Evolutionary conservation across 495 filamentous ascomycete species (phyloP), one percentile per base, ranked within the genome.

Genomic region (Penicillium roqueforti): DNA sequence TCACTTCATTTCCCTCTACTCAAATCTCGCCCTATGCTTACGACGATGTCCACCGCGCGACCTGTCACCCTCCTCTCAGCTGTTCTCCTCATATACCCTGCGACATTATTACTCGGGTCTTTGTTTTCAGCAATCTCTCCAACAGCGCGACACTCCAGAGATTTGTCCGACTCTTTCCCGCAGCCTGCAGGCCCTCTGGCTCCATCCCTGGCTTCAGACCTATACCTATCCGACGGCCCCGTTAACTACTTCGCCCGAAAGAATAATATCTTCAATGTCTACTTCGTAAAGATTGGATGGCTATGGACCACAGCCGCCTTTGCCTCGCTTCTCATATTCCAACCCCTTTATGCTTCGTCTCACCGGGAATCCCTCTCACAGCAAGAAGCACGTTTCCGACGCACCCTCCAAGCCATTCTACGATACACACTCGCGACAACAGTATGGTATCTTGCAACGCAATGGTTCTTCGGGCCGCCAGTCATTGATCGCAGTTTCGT

Each of bases 241-340:
- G 68, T 89, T 39, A 87, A 85, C 61, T 97, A 96, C 78, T 98
- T 97, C 70, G 92, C 91, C 34, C 83, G 85, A 37, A 98, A 97
- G 65, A 75, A 82, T 60, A 98, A 98, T 73, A 51, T 97, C 54
- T 85, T 96, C 79, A 98, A 98, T 68, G 55, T 84, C 41, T 78
- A 88, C 56, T 97, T 98, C 57, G 93, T 98, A 58, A 98, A 98
- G 76, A 78, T 87, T 43, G 93, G 91, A 44, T 98, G 93, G 93
- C 76, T 86, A 29, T 98, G 93, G 93, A 83, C 87, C 19, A 89
- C 88, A 0, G 55, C 78, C 20, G 83, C 87, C 7, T 88, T 95
- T 56, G 65, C 79, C 11, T 53, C 81, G 2, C 85, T 92, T 38
- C 51, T 87, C 3, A 43, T 75, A 14, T 82, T 80, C 19, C 85